phyloP scores from a whole-genome alignment of 345 rosid species.

The Acer negundo region DNA sequence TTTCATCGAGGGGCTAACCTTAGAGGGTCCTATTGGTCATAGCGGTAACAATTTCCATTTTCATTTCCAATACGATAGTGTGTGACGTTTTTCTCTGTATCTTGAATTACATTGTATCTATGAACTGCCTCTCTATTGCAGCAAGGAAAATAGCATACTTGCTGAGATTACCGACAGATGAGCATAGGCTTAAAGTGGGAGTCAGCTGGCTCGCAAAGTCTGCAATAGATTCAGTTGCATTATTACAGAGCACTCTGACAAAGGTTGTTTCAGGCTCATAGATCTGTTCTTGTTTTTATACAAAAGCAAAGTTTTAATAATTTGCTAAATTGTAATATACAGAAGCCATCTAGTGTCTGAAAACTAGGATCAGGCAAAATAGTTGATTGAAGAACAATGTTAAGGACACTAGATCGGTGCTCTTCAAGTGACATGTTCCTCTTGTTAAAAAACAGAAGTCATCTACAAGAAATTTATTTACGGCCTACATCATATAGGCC shows the following conservation, averaged over 20 bases:
- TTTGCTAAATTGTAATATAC: background rate
- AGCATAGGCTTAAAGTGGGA: constrained; percentile 88
- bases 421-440: too few species aligned
- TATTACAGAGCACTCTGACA: constrained; percentile 61
- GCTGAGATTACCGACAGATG: constrained; percentile 85
- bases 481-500: too few species aligned
- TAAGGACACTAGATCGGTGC: too few species aligned
- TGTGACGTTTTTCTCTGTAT: background rate
- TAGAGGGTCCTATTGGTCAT: constrained; percentile 90
- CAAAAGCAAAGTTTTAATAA: background rate
- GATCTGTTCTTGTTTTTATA: background rate
- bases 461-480: too few species aligned
- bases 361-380: background rate
- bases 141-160: constrained; percentile 89
- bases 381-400: too few species aligned
- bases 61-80: background rate
- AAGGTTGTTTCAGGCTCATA: constrained; percentile 61
- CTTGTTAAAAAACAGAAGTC: too few species aligned
- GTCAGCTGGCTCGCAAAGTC: constrained; percentile 89
- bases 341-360: background rate
- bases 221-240: constrained; percentile 75
- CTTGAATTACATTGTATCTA: background rate
- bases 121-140: constrained; percentile 30
- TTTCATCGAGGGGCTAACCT: constrained; percentile 83
- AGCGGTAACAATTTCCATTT: constrained; percentile 43